These are phyloP conservation scores for Scleroderma citrinum DNA, from an alignment of 768 basidiomycete species.

Conservation along the genomic window DNA sequence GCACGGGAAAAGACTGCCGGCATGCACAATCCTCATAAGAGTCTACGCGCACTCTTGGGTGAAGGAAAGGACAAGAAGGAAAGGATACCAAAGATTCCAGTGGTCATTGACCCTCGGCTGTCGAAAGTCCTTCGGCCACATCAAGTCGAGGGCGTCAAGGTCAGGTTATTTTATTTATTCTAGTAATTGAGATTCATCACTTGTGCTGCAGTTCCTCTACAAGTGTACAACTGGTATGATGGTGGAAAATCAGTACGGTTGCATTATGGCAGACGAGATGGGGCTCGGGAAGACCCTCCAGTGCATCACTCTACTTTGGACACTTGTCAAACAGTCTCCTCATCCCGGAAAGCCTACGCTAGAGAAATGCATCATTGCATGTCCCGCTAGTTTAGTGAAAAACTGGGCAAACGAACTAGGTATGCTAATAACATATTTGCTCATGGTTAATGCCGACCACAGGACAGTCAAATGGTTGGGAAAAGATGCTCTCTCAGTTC, in stretches of 20 bases:
- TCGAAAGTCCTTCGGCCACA: conserved; percentile 89
- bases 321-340: conserved; percentile 91
- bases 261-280: conserved; percentile 99
- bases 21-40: conserved; percentile 89
- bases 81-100: conserved; percentile 75
- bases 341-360: conserved; percentile 80
- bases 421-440: conserved; percentile 26
- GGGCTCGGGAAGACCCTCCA: conserved; percentile 96
- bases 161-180: conserved; percentile 27
- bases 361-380: conserved; percentile 96
- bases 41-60: conserved; percentile 70
- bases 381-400: conserved; percentile 93
- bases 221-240: conserved; percentile 92
- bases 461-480: conserved; percentile 91
- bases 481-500: conserved; percentile 67
- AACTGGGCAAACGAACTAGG: conserved; percentile 99
- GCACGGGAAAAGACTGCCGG: conserved; percentile 66
- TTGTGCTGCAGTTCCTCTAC: conserved; percentile 74
- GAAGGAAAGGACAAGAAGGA: conserved; percentile 64
- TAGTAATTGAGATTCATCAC: neutral
- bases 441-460: neutral
- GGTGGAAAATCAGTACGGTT: conserved; percentile 85
- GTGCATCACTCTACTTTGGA: conserved; percentile 95
- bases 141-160: conserved; percentile 98
- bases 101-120: conserved; percentile 91